Evolutionary conservation across 139 green algal species (phyloP), one percentile per base, ranked within the genome.

Genomic region (Auxenochlorella protothecoides): DNA sequence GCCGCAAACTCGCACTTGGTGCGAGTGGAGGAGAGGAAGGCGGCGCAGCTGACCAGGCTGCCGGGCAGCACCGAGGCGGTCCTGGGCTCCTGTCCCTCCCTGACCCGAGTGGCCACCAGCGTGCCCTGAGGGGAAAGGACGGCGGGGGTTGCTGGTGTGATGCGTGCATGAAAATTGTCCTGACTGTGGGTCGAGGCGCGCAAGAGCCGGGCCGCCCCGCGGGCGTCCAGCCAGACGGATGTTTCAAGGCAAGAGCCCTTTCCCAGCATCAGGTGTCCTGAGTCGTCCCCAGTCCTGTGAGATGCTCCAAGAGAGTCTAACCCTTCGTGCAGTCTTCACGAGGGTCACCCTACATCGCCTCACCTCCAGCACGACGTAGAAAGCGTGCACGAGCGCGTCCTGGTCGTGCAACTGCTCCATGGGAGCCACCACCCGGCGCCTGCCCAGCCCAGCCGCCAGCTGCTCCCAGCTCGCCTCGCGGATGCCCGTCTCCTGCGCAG

Each of bases 281-380:
- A 65, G 55, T 55, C 68, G 53, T 53, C 4, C 13, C 51, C 27
- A 44, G 27, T 44, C 27, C 27, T 44, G 27, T 44, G 27, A 44
- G 27, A 44, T 44, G 27, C 27, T 44, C 27, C 27, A 44, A 1
- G 27, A 44, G 27, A 44, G 27, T 44, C 27, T 44, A 1, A 44
- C 27, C 27, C 27, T 44, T 44, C 27, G 27, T 44, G 27, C 27
- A 44, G 27, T 44, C 27, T 44, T 44, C 27, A 44, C 27, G 27
- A 44, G 27, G 27, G 27, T 44, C 15, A 3, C 4, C 10, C 52
- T 8, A 0, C n/a, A 6, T 4, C 62, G 6, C 15, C 62, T 5
- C 51, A 74, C 85, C 63, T 90, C 79, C 64, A 90, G 65, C 64
- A 89, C 63, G 15, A 91, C 51, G 53, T 77, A 80, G 68, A 84